A percentile compares a stretch with the other conserved stretches of the same genome.
phyloP scores from a whole-genome alignment of 495 filamentous ascomycete species.

The Annulohypoxylon stygium region DNA sequence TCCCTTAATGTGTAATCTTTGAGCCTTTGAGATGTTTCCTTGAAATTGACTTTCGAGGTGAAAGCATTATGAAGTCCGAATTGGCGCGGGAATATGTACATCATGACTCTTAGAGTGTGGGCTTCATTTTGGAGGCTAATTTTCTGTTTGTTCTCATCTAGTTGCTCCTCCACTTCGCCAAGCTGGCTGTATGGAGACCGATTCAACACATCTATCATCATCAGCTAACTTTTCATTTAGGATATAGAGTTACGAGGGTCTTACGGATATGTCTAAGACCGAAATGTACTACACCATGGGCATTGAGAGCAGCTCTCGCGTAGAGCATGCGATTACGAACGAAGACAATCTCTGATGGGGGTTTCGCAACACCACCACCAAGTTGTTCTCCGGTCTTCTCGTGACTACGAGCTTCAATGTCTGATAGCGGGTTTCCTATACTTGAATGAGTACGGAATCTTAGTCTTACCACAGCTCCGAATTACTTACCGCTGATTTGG shows the following conservation, averaged over 20 bases:
- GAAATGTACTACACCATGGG: constrained; percentile 73
- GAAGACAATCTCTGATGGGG: constrained; percentile 76
- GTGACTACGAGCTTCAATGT: constrained; percentile 47
- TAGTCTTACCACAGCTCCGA: neutral
- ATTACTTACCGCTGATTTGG: constrained; percentile 79
- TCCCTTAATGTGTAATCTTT: constrained; percentile 89
- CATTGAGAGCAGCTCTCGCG: constrained; percentile 75
- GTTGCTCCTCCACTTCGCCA: constrained; percentile 11
- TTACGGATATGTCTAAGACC: constrained; percentile 86
- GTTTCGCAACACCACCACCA: constrained; percentile 33
- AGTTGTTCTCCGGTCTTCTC: constrained; percentile 33
- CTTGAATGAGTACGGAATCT: constrained; percentile 24
- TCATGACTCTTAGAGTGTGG: constrained; percentile 80
- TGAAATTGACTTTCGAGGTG: constrained; percentile 71
- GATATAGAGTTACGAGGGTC: constrained; percentile 50
- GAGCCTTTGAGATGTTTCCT: constrained; percentile 75
- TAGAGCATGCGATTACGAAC: constrained; percentile 90
- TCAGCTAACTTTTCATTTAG: constrained; percentile 15
- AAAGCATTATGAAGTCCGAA: constrained; percentile 95
- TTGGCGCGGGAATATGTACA: constrained; percentile 93
- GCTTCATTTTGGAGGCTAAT: constrained; percentile 53
- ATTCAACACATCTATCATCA: constrained; percentile 81
- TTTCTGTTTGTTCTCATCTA: constrained; percentile 10
- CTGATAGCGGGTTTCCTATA: constrained; percentile 52
- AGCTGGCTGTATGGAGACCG: constrained; percentile 67